Conservation (phyloP, 106 monocot species). For the Iris macrosiphon region DNA sequence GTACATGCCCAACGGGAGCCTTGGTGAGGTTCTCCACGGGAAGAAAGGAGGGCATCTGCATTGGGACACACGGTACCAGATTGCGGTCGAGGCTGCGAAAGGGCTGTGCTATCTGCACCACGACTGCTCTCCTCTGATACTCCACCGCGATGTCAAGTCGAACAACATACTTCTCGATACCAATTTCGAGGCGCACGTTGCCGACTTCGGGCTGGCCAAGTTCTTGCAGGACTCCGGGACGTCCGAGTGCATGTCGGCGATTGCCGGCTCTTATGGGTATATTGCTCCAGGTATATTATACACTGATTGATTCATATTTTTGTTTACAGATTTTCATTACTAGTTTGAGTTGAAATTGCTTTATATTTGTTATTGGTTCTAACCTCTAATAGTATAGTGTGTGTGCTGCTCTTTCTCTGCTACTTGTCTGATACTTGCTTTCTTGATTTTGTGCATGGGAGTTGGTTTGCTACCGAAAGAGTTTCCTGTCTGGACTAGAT, state of each 20-base stretch:
- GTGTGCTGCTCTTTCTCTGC: neutral
- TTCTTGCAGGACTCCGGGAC: constrained; percentile 74
- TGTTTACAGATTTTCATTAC: neutral
- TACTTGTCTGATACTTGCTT: too few species aligned
- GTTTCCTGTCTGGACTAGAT: neutral
- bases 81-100: constrained; percentile 78
- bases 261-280: constrained; percentile 93
- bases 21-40: constrained; percentile 86
- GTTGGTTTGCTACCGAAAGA: neutral
- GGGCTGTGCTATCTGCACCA: constrained; percentile 92
- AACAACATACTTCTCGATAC: constrained; percentile 85
- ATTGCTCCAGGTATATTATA: constrained; percentile 96
- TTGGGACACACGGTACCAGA: constrained; percentile 80
- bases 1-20: constrained; percentile 89
- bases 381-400: too few species aligned
- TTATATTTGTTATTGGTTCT: neutral
- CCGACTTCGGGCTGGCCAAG: constrained; percentile 79
- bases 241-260: constrained; percentile 95
- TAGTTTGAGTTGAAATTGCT: neutral
- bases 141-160: constrained; percentile 88
- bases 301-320: too few species aligned
- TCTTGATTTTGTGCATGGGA: neutral
- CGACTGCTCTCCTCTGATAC: constrained; percentile 80
- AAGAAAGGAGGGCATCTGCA: constrained; percentile 72
- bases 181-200: constrained; percentile 67